Percentiles rank a stretch among this genome's conserved stretches.
These are phyloP conservation scores for Rhizophagus clarus DNA, from an alignment of 192 early-diverging fungal species.

Conservation along the genomic window DNA sequence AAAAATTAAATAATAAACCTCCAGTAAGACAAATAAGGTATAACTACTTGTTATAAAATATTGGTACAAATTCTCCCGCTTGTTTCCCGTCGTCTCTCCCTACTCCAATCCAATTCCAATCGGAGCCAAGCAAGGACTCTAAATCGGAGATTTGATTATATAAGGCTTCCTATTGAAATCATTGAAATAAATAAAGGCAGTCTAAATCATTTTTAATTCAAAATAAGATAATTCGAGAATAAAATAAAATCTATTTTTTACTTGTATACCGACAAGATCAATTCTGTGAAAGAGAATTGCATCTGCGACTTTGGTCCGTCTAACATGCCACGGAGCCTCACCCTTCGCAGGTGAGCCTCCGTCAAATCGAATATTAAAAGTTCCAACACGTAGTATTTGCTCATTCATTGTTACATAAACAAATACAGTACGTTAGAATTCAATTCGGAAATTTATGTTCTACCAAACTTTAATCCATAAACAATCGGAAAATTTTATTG, in stretches of 20 bases:
- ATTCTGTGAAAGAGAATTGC: constrained; percentile 37
- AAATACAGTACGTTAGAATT: too few relatives aligned
- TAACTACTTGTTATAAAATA: constrained; percentile 45
- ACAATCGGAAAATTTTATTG: too few relatives aligned
- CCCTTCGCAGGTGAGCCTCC: background rate
- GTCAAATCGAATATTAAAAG: constrained; percentile 22
- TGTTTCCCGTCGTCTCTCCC: constrained; percentile 40
- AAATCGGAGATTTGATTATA: constrained; percentile 41
- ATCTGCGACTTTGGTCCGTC: constrained; percentile 41
- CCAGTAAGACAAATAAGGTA: background rate
- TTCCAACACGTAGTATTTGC: background rate
- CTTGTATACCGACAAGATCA: constrained; percentile 43
- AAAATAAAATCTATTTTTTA: background rate
- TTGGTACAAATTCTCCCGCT: constrained; percentile 37
- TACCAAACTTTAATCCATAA: too few relatives aligned
- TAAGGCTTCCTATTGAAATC: constrained; percentile 35
- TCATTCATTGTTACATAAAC: background rate
- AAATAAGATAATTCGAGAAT: too few relatives aligned
- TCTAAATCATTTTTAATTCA: too few relatives aligned
- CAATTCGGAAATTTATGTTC: background rate
- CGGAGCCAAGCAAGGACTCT: constrained; percentile 26
- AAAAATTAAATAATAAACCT: background rate
- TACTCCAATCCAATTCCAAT: constrained; percentile 41
- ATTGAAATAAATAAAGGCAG: background rate
- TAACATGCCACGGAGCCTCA: constrained; percentile 41